Percentiles rank a stretch among this genome's conserved stretches.
Conservation (phyloP, 495 filamentous ascomycete genomes). For the Daldinia childiae region DNA sequence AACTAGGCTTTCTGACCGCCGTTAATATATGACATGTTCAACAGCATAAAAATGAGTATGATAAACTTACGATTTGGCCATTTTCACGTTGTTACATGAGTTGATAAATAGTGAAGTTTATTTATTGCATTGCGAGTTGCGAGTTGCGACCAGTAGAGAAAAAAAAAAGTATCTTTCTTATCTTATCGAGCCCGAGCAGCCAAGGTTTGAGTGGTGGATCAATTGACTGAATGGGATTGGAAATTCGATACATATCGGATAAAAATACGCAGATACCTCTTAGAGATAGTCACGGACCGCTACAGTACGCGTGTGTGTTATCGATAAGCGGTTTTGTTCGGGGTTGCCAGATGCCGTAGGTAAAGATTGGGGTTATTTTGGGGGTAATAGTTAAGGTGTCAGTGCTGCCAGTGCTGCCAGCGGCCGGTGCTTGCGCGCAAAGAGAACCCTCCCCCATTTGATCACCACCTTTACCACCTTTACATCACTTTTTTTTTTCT, state of each 20-base stretch:
- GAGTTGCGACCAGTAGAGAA: not conserved
- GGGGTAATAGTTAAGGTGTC: conserved; percentile 2
- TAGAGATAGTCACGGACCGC: not conserved
- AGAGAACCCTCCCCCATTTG: conserved; percentile 37
- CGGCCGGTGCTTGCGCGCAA: conserved; percentile 35
- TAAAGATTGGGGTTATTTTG: conserved; percentile 25
- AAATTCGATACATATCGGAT: conserved; percentile 25
- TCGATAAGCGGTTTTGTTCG: conserved; percentile 38
- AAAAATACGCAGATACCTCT: conserved; percentile 4
- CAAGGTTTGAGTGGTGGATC: conserved; percentile 1
- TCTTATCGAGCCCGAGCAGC: conserved; percentile 16
- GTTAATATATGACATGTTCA: conserved; percentile 12
- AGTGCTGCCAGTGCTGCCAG: not conserved
- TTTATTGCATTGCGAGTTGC: not conserved
- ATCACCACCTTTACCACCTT: conserved; percentile 29
- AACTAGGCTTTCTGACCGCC: conserved; percentile 42
- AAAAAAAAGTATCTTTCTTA: conserved; percentile 44
- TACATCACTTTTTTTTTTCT: conserved; percentile 17
- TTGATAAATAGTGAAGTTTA: not conserved
- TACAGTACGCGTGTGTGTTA: conserved; percentile 7
- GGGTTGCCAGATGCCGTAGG: conserved; percentile 26
- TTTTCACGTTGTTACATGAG: conserved; percentile 11
- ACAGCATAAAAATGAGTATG: not conserved
- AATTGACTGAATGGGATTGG: not conserved
- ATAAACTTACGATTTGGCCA: conserved; percentile 46